These are phyloP conservation scores for Symbiotaphrina buchneri DNA, from an alignment of 495 filamentous ascomycete species.

Conservation along the genomic window DNA sequence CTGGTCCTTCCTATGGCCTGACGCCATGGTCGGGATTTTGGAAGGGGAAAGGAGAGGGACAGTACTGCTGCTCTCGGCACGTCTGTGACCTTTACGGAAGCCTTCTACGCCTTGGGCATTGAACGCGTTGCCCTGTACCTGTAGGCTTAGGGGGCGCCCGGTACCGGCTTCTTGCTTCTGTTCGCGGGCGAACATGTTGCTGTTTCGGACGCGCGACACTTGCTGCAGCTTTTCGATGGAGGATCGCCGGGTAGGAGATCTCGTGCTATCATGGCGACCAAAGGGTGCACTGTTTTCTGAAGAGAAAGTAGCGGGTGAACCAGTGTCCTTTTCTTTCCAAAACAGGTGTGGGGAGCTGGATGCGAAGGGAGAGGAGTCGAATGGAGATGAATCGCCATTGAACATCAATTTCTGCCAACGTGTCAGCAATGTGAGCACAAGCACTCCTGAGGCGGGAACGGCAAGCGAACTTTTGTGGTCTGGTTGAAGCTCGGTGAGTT, in stretches of 20 bases:
- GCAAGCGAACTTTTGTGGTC: slow-evolving; percentile 33
- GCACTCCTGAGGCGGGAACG: too few species aligned
- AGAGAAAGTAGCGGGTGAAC: slow-evolving; percentile 34
- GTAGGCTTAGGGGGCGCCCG: slow-evolving; percentile 28
- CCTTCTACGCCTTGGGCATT: slow-evolving; percentile 21
- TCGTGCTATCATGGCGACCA: slow-evolving; percentile 31
- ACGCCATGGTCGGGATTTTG: not conserved
- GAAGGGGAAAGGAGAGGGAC: slow-evolving; percentile 19
- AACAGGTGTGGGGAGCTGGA: slow-evolving; percentile 57
- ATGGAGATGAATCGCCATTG: slow-evolving; percentile 46
- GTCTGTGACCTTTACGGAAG: slow-evolving; percentile 15
- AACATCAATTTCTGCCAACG: slow-evolving; percentile 17
- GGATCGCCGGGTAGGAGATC: slow-evolving; percentile 49
- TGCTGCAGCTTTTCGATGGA: slow-evolving; percentile 87
- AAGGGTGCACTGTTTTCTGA: slow-evolving; percentile 43
- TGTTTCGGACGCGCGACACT: slow-evolving; percentile 88
- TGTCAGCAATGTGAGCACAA: slow-evolving; percentile 15
- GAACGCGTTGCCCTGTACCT: slow-evolving; percentile 41
- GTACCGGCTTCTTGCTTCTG: slow-evolving; percentile 68
- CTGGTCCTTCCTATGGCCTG: slow-evolving; percentile 48
- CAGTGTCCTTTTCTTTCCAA: slow-evolving; percentile 58
- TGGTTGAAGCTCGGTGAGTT: slow-evolving; percentile 69
- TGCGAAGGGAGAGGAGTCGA: slow-evolving; percentile 48
- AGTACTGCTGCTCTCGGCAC: slow-evolving; percentile 6
- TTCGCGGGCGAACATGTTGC: slow-evolving; percentile 80